Conservation (phyloP, 2,329 filamentous ascomycete genomes). For the Neonectria punicea region DNA sequence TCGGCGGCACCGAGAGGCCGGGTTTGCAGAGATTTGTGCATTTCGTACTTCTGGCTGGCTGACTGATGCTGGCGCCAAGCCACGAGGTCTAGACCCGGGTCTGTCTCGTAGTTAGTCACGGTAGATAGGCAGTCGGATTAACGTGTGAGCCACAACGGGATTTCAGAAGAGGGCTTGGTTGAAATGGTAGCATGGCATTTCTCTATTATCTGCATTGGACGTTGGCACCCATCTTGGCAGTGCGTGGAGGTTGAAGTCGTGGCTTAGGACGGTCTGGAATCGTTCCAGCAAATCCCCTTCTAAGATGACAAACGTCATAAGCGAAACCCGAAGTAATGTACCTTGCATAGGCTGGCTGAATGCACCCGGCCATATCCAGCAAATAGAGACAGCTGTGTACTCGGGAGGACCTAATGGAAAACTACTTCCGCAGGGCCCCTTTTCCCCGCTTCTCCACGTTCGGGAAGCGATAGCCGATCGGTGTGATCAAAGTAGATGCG, state of each 20-base stretch:
- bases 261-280: background rate
- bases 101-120: background rate
- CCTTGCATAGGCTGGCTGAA: constrained; percentile 3
- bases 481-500: background rate
- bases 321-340: background rate
- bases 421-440: background rate
- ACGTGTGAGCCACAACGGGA: background rate
- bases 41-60: background rate
- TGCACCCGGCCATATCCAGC: background rate
- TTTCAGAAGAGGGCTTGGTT: background rate
- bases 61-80: background rate
- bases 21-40: background rate
- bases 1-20: constrained; percentile 5
- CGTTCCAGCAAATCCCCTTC: background rate
- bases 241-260: background rate
- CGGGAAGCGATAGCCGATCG: background rate
- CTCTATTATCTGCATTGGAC: background rate
- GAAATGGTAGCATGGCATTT: no score
- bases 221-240: background rate
- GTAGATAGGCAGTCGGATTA: no score
- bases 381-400: background rate
- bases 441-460: background rate
- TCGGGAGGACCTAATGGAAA: background rate
- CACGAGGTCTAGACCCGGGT: background rate
- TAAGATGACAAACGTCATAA: background rate